A percentile compares a stretch with the other conserved stretches of the same genome.
These are phyloP conservation scores for Escallonia herrerae DNA, from an alignment of 129 eudicot genomes.

Conservation along the genomic window DNA sequence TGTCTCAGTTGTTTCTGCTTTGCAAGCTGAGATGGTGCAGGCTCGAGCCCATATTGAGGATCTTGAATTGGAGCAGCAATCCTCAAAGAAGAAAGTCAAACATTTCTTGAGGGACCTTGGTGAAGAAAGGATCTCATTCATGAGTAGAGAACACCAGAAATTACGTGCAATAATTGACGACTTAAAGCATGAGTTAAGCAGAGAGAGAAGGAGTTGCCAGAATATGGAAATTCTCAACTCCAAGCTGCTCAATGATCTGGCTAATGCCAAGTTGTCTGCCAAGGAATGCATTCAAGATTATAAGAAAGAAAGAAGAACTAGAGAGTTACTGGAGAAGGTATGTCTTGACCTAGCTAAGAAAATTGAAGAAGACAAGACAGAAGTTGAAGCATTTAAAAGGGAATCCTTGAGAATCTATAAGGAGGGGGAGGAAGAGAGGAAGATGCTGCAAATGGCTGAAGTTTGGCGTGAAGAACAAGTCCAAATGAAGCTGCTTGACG, in stretches of 20 bases:
- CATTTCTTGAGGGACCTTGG: constrained; percentile 8
- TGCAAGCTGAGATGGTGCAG: constrained; percentile 3
- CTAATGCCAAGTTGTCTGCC: constrained; percentile 17
- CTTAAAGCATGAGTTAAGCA: constrained; percentile 11
- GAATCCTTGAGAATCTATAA: constrained; percentile 5
- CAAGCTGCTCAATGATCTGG: constrained; percentile 22
- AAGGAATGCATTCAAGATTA: constrained; percentile 8
- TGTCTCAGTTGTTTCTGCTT: constrained; percentile 3
- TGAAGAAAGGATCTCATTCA: constrained; percentile 19
- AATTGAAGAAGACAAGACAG: constrained; percentile 14
- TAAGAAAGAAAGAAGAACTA: constrained; percentile 26
- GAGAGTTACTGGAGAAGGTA: constrained; percentile 18
- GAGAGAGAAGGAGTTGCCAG: constrained; percentile 15
- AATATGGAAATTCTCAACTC: constrained; percentile 14
- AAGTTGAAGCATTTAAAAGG: constrained; percentile 16
- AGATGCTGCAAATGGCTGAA: constrained; percentile 36
- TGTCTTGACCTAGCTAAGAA: constrained; percentile 22
- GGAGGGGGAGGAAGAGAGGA: constrained; percentile 30
- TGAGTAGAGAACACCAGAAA: constrained; percentile 14
- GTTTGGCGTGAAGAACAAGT: constrained; percentile 35
- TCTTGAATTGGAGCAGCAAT: constrained; percentile 9
- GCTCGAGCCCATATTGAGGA: constrained; percentile 9
- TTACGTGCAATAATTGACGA: constrained; percentile 8
- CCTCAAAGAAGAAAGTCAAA: constrained; percentile 10
- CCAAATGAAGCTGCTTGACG: constrained; percentile 30